Base-by-base conservation (phyloP, 345 rosid species). In the Triadica sebifera region DNA sequence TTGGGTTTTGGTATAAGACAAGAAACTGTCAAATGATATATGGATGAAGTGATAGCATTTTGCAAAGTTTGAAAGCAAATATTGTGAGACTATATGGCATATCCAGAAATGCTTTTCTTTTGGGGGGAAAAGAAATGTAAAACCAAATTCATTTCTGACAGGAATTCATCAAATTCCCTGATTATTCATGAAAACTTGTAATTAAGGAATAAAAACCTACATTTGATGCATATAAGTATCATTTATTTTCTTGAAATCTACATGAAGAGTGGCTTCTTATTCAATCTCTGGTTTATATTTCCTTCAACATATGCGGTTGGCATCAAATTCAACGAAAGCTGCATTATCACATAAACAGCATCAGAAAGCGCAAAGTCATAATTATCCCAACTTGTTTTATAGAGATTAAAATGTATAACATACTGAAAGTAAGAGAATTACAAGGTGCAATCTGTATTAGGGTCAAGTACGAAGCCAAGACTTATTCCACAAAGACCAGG, bases 401-500 rank as follows among this genome's bases (percentile, higher is more conserved):
- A 29, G 34, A 29, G 34, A 29, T 29, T 29, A 29, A 29, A 29
- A 29, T 29, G 2, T 29, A 1, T 29, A 29, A 29, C 34, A 29
- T 41, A 17, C 22, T n/a, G 65, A 29, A 37, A 39, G 55, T 25
- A 13, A 50, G 70, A 34, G 9, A 57, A 11, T 69, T 81, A 90
- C 97, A 65, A 68, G 77, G 78, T 71, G 89, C 94, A 94, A 19
- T 94, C 89, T 17, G 90, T 86, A 65, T 84, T 86, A 9, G 95
- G 95, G 47, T 80, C 84, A 58, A 94, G 77, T 67, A 73, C 75
- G 84, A 92, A 90, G 74, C 97, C 93, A 37, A 94, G 76, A 39
- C 81, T 66, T 49, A 88, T 80, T 0, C 93, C 97, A 29, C 97
- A 94, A 71, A 94, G 81, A 69, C 97, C 97, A 0, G 97, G 91